These are phyloP conservation scores for Ceratobasidium papillatum DNA, from an alignment of 1,284 basidiomycete species.

Conservation along the genomic window DNA sequence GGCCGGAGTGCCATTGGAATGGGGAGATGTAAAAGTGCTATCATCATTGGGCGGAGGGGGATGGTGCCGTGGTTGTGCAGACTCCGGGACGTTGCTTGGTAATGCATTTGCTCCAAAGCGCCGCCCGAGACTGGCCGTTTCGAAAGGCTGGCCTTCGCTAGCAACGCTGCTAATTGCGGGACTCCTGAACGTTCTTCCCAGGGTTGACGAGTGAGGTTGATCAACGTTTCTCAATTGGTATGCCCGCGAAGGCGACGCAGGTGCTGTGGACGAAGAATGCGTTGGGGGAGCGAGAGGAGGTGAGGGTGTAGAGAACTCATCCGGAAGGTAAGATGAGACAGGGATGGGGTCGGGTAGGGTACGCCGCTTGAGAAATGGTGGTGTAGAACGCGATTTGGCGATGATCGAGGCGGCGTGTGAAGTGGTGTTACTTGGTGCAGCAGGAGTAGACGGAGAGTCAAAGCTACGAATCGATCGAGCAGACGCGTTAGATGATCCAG, in stretches of 20 bases:
- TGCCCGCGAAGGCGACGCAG: constrained; percentile 9
- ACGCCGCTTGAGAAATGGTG: constrained; percentile 33
- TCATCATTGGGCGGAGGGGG: constrained; percentile 1
- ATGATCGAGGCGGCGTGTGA: constrained; percentile 30
- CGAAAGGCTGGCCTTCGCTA: neutral
- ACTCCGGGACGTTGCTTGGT: neutral
- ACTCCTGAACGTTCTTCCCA: constrained; percentile 25
- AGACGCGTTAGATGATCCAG: neutral
- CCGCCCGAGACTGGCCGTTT: constrained; percentile 34
- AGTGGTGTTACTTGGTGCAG: neutral
- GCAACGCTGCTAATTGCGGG: neutral
- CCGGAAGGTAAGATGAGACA: constrained; percentile 23
- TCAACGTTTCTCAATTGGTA: constrained; percentile 12
- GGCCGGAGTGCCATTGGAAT: neutral
- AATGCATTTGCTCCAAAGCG: constrained; percentile 38
- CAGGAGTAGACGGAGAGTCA: constrained; percentile 31
- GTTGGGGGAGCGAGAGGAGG: constrained; percentile 22
- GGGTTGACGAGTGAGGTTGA: constrained; percentile 22
- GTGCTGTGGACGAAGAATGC: constrained; percentile 9
- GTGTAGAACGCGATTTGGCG: constrained; percentile 26
- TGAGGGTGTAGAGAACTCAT: constrained; percentile 9
- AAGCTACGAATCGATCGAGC: constrained; percentile 13
- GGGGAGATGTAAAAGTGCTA: neutral
- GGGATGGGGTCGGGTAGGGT: constrained; percentile 28
- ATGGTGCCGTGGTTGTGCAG: neutral